Percentiles rank a stretch among this genome's conserved stretches.
phyloP scores from a whole-genome alignment of 768 basidiomycete species.

The Clathrus columnatus region DNA sequence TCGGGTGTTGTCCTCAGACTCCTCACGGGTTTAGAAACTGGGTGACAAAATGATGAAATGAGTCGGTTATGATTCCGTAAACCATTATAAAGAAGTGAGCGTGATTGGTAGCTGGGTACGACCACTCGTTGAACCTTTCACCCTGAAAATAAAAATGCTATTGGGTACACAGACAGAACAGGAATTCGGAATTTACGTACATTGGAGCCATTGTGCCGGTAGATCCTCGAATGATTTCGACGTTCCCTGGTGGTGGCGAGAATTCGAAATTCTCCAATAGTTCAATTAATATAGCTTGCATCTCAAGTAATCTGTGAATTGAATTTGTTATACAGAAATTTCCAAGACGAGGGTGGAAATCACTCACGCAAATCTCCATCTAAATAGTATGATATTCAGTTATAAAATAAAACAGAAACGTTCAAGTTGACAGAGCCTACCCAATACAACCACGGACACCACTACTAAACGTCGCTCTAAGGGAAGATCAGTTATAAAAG shows the following conservation, averaged over 20 bases:
- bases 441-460: slow-evolving; percentile 1
- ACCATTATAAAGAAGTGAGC: too few species aligned
- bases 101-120: too few species aligned
- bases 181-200: too few species aligned
- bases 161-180: too few species aligned
- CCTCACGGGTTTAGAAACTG: too few species aligned
- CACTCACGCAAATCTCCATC: slow-evolving; percentile 6
- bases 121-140: too few species aligned
- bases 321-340: too few species aligned
- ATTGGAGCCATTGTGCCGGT: background rate
- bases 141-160: too few species aligned
- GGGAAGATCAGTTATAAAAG: background rate
- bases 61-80: too few species aligned
- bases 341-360: background rate
- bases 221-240: slow-evolving; percentile 23
- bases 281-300: slow-evolving; percentile 27
- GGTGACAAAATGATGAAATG: too few species aligned
- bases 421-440: background rate
- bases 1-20: too few species aligned
- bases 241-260: slow-evolving; percentile 22
- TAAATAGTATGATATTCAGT: background rate
- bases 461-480: slow-evolving; percentile 1
- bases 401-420: background rate
- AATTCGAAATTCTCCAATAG: slow-evolving; percentile 30
- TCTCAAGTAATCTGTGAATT: slow-evolving; percentile 23